phyloP scores from a whole-genome alignment of 805 yeast genomes.

The Sugiyamaella floridensis region DNA sequence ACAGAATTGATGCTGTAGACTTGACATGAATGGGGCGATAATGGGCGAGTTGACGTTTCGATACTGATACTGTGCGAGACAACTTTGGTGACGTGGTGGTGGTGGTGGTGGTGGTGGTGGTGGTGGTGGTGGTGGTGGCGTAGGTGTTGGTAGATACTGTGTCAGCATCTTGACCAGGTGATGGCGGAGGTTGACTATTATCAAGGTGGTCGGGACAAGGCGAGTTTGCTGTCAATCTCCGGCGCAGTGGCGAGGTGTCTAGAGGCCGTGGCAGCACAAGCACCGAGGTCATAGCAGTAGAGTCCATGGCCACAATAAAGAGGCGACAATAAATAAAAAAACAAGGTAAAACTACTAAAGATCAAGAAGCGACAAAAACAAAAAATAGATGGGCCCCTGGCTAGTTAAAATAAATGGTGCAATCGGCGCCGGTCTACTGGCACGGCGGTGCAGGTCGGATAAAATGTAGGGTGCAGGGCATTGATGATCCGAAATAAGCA shows the following conservation, averaged over 20 bases:
- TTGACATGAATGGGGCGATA: conserved; percentile 14
- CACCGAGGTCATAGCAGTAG: background rate
- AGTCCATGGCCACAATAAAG: background rate
- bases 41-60: conserved; percentile 8
- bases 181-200: too few species aligned
- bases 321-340: too few species aligned
- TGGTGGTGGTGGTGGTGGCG: too few species aligned
- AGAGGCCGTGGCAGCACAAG: background rate
- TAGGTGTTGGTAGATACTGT: too few species aligned
- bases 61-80: background rate
- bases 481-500: background rate
- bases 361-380: too few species aligned
- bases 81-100: too few species aligned
- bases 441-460: background rate
- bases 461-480: background rate
- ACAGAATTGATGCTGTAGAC: conserved; percentile 11
- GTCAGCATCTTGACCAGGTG: too few species aligned
- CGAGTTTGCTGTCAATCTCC: background rate
- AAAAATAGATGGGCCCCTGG: background rate
- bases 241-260: background rate
- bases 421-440: background rate
- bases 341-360: too few species aligned
- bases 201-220: too few species aligned
- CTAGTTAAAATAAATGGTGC: background rate
- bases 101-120: too few species aligned